These are phyloP conservation scores for Ceratobasidium sp. DNA, from an alignment of 1,284 basidiomycete genomes.

Conservation along the genomic window DNA sequence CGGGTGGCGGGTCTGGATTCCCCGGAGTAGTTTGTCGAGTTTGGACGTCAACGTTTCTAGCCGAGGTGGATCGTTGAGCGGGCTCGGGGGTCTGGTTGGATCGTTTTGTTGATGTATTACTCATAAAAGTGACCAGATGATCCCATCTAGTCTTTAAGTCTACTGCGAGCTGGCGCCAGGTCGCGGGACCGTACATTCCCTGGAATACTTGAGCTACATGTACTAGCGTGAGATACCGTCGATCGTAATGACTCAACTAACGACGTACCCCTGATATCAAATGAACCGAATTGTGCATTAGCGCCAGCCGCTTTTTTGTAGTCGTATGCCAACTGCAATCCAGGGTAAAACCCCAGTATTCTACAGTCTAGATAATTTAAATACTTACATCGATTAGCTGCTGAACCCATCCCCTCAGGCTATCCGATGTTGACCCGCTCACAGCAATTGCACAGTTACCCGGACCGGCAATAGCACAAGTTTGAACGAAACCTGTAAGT, in stretches of 20 bases:
- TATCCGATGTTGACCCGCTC: constrained; percentile 6
- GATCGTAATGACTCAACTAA: neutral
- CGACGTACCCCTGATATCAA: neutral
- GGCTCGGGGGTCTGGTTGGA: no score
- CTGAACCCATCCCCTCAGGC: constrained; percentile 13
- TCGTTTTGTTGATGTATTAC: neutral
- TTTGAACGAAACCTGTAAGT: constrained; percentile 25
- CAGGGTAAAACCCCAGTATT: no score
- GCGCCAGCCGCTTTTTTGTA: constrained; percentile 11
- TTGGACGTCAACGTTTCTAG: neutral
- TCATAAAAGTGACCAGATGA: no score
- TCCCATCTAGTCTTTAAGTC: no score
- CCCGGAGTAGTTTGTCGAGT: neutral
- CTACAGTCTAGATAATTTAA: neutral
- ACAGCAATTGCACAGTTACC: no score
- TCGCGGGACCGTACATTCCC: constrained; percentile 26
- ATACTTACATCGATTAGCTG: constrained; percentile 16
- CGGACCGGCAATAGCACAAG: no score
- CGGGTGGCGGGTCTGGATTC: constrained; percentile 22
- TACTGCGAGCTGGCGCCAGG: constrained; percentile 30
- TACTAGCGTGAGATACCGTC: no score
- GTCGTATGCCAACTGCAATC: constrained; percentile 14
- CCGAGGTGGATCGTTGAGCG: neutral
- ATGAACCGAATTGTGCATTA: neutral
- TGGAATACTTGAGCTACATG: constrained; percentile 3